phyloP scores from a whole-genome alignment of 2,329 filamentous ascomycete species.

The Akanthomyces muscarius region DNA sequence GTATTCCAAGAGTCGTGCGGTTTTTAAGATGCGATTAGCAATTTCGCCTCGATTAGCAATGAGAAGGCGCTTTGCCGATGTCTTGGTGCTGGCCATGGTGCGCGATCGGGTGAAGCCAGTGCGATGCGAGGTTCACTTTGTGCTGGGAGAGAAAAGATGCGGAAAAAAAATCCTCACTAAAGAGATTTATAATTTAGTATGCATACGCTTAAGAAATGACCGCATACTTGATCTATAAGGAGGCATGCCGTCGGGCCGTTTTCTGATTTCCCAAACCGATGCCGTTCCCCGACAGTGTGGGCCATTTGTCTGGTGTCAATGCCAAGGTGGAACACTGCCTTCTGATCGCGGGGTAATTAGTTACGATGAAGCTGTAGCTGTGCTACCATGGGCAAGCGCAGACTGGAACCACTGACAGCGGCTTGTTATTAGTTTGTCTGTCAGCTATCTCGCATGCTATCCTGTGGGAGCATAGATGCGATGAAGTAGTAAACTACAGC shows the following conservation, averaged over 20 bases:
- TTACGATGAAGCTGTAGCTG: too few relatives aligned
- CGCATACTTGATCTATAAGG: neutral
- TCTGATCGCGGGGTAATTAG: neutral
- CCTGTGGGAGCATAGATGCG: too few relatives aligned
- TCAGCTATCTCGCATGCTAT: too few relatives aligned
- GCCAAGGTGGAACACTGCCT: neutral
- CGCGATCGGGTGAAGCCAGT: neutral
- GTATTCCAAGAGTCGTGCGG: constrained; percentile 43
- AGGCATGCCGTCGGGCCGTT: neutral
- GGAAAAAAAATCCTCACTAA: neutral
- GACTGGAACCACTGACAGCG: too few relatives aligned
- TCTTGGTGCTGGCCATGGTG: neutral
- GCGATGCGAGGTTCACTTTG: too few relatives aligned
- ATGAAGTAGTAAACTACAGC: too few relatives aligned
- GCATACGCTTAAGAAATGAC: neutral
- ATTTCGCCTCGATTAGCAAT: constrained; percentile 60
- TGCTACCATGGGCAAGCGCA: too few relatives aligned
- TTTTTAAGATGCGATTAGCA: constrained; percentile 46
- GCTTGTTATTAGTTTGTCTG: too few relatives aligned
- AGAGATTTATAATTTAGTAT: neutral
- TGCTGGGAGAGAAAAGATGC: too few relatives aligned
- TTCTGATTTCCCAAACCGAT: neutral
- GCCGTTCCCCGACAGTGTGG: neutral
- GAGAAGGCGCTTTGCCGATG: constrained; percentile 39
- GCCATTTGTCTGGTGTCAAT: neutral